These are phyloP conservation scores for Huntiella moniliformis DNA, from an alignment of 2,329 filamentous ascomycete genomes.

Conservation along the genomic window DNA sequence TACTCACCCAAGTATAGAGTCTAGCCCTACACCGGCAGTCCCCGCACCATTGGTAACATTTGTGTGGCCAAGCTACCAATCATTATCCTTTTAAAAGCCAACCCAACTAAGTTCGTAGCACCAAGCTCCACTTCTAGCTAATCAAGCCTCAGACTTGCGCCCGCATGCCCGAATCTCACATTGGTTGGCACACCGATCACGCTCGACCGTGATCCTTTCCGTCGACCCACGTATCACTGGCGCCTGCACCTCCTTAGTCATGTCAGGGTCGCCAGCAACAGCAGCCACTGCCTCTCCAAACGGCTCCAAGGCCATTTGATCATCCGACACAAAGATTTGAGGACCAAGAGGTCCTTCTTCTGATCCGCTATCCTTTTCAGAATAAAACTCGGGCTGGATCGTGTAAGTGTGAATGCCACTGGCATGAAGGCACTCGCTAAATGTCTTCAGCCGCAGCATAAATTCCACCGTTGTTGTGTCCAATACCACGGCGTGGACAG, in stretches of 20 bases:
- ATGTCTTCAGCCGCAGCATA: conserved; percentile 38
- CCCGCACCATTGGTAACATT: too few species aligned
- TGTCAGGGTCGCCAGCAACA: background rate
- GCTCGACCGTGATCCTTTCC: too few species aligned
- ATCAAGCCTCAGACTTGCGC: background rate
- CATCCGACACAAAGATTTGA: background rate
- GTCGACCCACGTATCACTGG: background rate
- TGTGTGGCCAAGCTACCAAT: too few species aligned
- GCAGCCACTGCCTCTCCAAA: background rate
- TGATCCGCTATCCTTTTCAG: background rate
- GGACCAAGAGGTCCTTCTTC: background rate
- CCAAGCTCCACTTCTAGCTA: too few species aligned
- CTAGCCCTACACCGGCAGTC: too few species aligned
- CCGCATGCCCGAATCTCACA: background rate
- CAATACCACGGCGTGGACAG: conserved; percentile 47
- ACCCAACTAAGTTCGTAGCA: too few species aligned
- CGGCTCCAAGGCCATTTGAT: background rate
- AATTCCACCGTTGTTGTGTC: conserved; percentile 38
- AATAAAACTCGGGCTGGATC: conserved; percentile 41
- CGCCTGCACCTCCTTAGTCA: background rate
- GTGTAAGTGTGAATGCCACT: conserved; percentile 57
- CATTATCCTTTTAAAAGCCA: too few species aligned
- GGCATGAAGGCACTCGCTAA: conserved; percentile 51
- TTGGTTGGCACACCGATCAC: conserved; percentile 1
- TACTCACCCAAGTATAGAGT: too few species aligned